A percentile compares a stretch with the other conserved stretches of the same genome.
Conservation (phyloP, 2,329 filamentous ascomycete genomes). For the Lizonia empirigonia region DNA sequence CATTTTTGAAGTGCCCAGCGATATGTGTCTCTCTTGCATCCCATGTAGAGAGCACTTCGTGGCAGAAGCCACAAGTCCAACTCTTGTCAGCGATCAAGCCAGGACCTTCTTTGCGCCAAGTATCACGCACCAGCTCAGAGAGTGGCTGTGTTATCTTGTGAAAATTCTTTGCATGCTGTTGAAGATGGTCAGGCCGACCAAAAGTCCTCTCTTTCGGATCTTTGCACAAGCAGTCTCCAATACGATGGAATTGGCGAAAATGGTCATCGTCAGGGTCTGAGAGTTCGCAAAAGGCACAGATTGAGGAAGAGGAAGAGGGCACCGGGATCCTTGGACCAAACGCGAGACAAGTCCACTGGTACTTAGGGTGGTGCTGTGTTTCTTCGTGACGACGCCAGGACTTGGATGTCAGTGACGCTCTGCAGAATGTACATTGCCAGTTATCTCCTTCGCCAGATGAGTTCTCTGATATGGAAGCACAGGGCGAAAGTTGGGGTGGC, state of each 20-base stretch:
- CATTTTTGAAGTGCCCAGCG: slow-evolving; percentile 42
- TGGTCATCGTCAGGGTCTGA: slow-evolving; percentile 39
- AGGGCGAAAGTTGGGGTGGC: slow-evolving; percentile 13
- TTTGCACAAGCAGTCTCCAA: slow-evolving; percentile 39
- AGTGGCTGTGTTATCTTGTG: slow-evolving; percentile 30
- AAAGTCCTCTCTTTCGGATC: slow-evolving; percentile 38
- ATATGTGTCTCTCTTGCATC: slow-evolving; percentile 41
- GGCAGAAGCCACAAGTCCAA: slow-evolving; percentile 44
- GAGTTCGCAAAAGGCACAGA: slow-evolving; percentile 40
- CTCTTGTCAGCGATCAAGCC: slow-evolving; percentile 19
- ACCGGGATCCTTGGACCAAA: slow-evolving; percentile 30
- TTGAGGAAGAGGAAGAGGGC: slow-evolving; percentile 14
- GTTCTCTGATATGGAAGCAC: slow-evolving; percentile 2
- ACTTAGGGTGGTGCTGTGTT: slow-evolving; percentile 43
- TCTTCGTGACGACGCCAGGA: slow-evolving; percentile 48
- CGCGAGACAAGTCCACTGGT: slow-evolving; percentile 44
- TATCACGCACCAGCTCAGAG: slow-evolving; percentile 30
- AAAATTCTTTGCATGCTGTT: slow-evolving; percentile 44
- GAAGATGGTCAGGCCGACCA: slow-evolving; percentile 40
- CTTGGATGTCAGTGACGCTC: slow-evolving; percentile 34
- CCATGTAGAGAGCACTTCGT: slow-evolving; percentile 32
- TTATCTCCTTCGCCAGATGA: slow-evolving; percentile 22
- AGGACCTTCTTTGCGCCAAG: slow-evolving; percentile 35
- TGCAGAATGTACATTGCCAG: slow-evolving; percentile 47
- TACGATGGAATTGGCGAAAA: slow-evolving; percentile 34